These are phyloP conservation scores for Copromyces sp. DNA, from an alignment of 495 filamentous ascomycete species.

Conservation along the genomic window DNA sequence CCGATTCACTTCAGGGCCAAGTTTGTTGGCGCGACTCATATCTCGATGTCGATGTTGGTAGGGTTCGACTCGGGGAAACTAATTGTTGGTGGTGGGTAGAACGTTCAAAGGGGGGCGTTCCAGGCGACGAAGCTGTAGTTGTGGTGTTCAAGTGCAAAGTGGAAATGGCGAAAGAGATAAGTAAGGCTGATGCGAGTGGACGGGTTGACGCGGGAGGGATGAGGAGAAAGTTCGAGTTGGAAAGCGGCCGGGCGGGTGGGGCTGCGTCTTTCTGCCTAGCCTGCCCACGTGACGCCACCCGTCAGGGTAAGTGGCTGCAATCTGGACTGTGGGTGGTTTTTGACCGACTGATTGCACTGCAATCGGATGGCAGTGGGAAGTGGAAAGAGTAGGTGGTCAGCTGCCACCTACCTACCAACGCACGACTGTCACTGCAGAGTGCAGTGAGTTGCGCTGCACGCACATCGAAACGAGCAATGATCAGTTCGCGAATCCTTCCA, in stretches of 20 bases:
- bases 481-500: not conserved
- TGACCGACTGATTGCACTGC: not conserved
- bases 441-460: not conserved
- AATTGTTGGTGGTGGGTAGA: slow-evolving; percentile 9
- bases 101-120: slow-evolving; percentile 6
- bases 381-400: not conserved
- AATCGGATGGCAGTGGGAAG: not conserved
- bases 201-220: slow-evolving; percentile 23
- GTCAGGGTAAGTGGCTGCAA: not conserved
- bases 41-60: slow-evolving; percentile 35
- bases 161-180: slow-evolving; percentile 1
- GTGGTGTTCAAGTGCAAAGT: slow-evolving; percentile 5
- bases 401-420: not conserved
- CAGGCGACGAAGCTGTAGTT: not conserved
- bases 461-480: not conserved
- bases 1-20: slow-evolving; percentile 94
- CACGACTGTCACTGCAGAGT: not conserved
- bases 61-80: slow-evolving; percentile 15
- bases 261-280: slow-evolving; percentile 11
- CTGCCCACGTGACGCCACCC: slow-evolving; percentile 19
- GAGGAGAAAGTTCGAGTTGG: slow-evolving; percentile 26
- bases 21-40: slow-evolving; percentile 77
- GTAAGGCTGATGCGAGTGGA: slow-evolving; percentile 19
- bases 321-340: not conserved
- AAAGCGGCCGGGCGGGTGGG: slow-evolving; percentile 10